Conservation (phyloP, 1,139 yeast genomes). For the Eremothecium sinecaudum region DNA sequence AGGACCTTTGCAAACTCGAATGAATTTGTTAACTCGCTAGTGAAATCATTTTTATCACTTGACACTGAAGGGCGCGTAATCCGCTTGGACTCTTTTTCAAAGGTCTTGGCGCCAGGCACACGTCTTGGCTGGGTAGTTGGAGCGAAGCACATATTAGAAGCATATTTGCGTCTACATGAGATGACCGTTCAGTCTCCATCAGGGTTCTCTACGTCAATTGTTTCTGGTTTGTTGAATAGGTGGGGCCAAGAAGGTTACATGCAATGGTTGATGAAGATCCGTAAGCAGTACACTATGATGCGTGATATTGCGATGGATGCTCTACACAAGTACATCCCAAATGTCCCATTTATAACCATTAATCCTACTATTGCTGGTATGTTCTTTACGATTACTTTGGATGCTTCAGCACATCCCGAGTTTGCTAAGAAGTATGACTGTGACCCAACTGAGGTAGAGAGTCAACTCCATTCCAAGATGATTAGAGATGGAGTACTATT, state of each 20-base stretch:
- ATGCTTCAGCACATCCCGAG: conserved; percentile 50
- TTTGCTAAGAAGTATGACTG: conserved; percentile 37
- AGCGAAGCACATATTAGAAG: conserved; percentile 55
- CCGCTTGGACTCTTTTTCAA: conserved; percentile 79
- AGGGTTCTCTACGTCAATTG: conserved; percentile 67
- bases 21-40: conserved; percentile 55
- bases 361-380: conserved; percentile 58
- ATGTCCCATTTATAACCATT: conserved; percentile 23
- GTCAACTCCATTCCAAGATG: conserved; percentile 40
- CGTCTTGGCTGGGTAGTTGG: conserved; percentile 86
- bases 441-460: conserved; percentile 44
- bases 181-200: conserved; percentile 71
- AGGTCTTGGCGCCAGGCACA: conserved; percentile 81
- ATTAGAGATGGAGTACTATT: conserved; percentile 43
- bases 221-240: conserved; percentile 50
- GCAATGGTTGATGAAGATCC: conserved; percentile 77
- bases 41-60: conserved; percentile 61
- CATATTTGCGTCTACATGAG: conserved; percentile 64
- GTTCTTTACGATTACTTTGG: conserved; percentile 50
- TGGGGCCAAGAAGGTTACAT: conserved; percentile 69
- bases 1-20: conserved; percentile 33
- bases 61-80: conserved; percentile 83
- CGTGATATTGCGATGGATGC: conserved; percentile 59
- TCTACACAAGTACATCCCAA: conserved; percentile 40
- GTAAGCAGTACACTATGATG: conserved; percentile 67